Conservation (phyloP, 768 basidiomycete species). For the Mycena leptocephala region DNA sequence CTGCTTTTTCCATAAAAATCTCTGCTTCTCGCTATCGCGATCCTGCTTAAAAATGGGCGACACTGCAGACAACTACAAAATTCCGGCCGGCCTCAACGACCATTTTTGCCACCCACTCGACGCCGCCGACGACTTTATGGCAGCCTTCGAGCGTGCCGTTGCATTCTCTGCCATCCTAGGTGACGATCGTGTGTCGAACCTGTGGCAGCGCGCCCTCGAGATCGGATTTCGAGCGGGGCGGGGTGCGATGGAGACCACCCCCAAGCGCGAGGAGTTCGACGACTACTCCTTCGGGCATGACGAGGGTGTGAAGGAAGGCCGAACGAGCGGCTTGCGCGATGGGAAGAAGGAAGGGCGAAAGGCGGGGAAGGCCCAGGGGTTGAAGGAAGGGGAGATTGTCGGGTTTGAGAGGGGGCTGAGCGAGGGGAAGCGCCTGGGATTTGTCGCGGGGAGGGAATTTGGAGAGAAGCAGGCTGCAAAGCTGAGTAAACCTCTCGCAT, state of each 20-base stretch:
- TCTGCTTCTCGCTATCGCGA: neutral
- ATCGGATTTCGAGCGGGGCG: neutral
- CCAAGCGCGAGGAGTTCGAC: neutral
- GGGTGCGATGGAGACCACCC: neutral
- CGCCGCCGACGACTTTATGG: neutral
- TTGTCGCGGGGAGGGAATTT: conserved; percentile 9
- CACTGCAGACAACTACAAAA: conserved; percentile 4
- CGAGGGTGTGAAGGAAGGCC: neutral
- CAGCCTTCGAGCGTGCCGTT: neutral
- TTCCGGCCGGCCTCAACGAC: neutral
- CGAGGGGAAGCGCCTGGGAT: conserved; percentile 8
- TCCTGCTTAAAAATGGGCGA: conserved; percentile 2
- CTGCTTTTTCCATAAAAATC: neutral
- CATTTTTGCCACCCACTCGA: conserved; percentile 5
- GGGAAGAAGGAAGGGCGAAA: conserved; percentile 11
- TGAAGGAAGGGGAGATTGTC: neutral
- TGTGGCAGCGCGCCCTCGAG: conserved; percentile 1
- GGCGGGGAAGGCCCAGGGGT: conserved; percentile 4
- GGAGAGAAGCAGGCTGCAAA: conserved; percentile 4
- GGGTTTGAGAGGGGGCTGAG: conserved; percentile 4
- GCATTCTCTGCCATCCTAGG: neutral
- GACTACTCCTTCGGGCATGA: conserved; percentile 1
- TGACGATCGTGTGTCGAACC: neutral
- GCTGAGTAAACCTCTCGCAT: neutral
- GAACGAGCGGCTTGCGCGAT: conserved; percentile 1